Conservation (phyloP, 1,284 basidiomycete genomes). For the Neonothopanus nambi region DNA sequence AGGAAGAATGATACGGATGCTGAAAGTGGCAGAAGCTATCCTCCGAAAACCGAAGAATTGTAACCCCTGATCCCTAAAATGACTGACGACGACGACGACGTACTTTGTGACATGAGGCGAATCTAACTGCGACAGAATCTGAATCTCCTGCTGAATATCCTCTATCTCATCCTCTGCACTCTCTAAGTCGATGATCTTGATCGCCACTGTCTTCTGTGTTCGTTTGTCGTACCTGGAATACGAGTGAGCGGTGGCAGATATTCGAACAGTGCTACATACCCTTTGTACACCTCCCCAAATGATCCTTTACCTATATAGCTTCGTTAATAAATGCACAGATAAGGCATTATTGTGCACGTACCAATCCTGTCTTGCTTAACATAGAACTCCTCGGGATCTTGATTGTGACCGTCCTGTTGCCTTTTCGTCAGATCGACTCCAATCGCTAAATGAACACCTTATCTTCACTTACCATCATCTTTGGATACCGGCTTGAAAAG, state of each 20-base stretch:
- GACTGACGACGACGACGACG: constrained; percentile 31
- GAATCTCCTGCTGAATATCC: constrained; percentile 99
- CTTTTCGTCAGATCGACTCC: constrained; percentile 6
- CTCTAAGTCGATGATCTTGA: constrained; percentile 99
- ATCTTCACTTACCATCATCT: neutral
- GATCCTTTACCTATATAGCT: constrained; percentile 81
- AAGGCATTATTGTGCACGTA: constrained; percentile 36
- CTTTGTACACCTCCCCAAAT: constrained; percentile 98
- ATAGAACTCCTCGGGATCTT: constrained; percentile 94
- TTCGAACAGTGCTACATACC: constrained; percentile 47
- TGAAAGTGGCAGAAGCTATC: too few species aligned
- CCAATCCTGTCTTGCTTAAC: constrained; percentile 96
- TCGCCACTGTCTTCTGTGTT: constrained; percentile 91
- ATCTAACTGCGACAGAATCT: constrained; percentile 97
- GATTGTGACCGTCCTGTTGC: constrained; percentile 62
- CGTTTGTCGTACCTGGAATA: constrained; percentile 81
- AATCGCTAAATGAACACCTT: neutral
- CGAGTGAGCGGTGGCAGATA: constrained; percentile 10
- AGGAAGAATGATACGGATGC: too few species aligned
- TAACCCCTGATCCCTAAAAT: too few species aligned
- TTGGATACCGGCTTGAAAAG: neutral
- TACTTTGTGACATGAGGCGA: constrained; percentile 95
- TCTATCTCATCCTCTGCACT: constrained; percentile 99
- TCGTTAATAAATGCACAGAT: constrained; percentile 15
- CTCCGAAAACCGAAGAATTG: constrained; percentile 2